phyloP scores from a whole-genome alignment of 2,329 filamentous ascomycete species.

The Curvularia sp. region DNA sequence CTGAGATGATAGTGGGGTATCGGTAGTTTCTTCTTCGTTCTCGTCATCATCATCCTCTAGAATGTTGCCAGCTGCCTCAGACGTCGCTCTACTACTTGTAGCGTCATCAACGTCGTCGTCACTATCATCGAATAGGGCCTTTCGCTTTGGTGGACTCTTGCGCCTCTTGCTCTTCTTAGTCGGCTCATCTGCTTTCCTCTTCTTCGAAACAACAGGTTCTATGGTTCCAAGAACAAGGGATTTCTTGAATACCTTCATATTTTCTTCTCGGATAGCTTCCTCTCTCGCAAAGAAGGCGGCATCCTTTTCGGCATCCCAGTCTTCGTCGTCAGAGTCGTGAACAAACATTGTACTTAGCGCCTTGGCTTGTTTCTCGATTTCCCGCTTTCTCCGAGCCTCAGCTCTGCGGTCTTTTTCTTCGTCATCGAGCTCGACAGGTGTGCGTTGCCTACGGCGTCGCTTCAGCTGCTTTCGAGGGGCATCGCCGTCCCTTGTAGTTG shows the following conservation, averaged over 20 bases:
- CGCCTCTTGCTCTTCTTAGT: slow-evolving; percentile 39
- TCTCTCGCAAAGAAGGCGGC: slow-evolving; percentile 80
- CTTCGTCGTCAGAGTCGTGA: slow-evolving; percentile 85
- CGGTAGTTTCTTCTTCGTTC: slow-evolving; percentile 45
- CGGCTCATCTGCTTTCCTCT: slow-evolving; percentile 43
- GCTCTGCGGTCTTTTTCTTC: slow-evolving; percentile 67
- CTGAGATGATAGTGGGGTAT: slow-evolving; percentile 54
- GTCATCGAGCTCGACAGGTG: slow-evolving; percentile 66
- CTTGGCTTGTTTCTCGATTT: slow-evolving; percentile 77
- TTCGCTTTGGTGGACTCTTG: slow-evolving; percentile 42
- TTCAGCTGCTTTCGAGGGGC: slow-evolving; percentile 62
- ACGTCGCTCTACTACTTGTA: slow-evolving; percentile 39
- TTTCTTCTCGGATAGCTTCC: slow-evolving; percentile 68
- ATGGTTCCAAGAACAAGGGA: slow-evolving; percentile 54
- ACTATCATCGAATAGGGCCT: slow-evolving; percentile 41
- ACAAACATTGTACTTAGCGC: slow-evolving; percentile 88
- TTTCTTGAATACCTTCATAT: slow-evolving; percentile 58
- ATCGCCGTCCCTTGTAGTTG: slow-evolving; percentile 65
- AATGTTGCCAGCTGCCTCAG: slow-evolving; percentile 28
- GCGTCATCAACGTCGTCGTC: slow-evolving; percentile 35
- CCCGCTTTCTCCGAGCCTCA: slow-evolving; percentile 67
- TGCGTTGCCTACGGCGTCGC: slow-evolving; percentile 65
- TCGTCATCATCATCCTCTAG: slow-evolving; percentile 27
- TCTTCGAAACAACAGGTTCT: slow-evolving; percentile 39
- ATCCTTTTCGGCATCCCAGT: slow-evolving; percentile 78